Base-by-base conservation (phyloP, 306 rosid species). In the Inga leiocalycina region DNA sequence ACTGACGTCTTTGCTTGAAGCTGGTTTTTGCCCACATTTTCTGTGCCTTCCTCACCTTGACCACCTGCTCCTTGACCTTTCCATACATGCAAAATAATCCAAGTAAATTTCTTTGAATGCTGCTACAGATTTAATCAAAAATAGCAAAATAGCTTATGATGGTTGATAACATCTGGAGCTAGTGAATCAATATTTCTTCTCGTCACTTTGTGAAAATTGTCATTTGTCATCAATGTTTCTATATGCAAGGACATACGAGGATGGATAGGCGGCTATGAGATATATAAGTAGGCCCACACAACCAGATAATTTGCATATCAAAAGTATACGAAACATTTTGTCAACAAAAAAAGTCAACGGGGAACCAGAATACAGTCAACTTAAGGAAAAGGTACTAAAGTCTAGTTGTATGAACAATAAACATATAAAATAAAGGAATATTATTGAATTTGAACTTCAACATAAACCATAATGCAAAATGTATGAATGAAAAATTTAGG, bases 1-100 rank as follows among this genome's bases (percentile, higher is more conserved):
- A 91, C 83, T 81, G 85, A 69, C 98, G 97, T 61, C 98, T 91
- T 89, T 92, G 96, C 93, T 91, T 94, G 91, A 94, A 94, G 86
- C 96, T 88, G 82, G 97, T 92, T 87, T 91, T 90, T 44, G 93
- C 92, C 98, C 98, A 94, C 85, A 82, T 81, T 85, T 89, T 90
- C 78, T 94, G 98, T 22, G 98, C 98, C 86, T 87, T 92, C 88
- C 96, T 90, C 57, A 95, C 98, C 76, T 88, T 93, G 24, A 81
- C 89, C 56, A 94, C 96, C 52, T 88, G 97, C 87, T 91, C 94
- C 91, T 77, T 89, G 85, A 94, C 99, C 99, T 94, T 85, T 77
- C 75, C 86, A 84, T 3, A 30, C 68, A 88, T 69, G 73, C 62
- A 87, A 51, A 72, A 39, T 49, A 67, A 59, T 82, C 81, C 62